phyloP scores from a whole-genome alignment of 1,284 basidiomycete genomes.

The Athelia sp. region DNA sequence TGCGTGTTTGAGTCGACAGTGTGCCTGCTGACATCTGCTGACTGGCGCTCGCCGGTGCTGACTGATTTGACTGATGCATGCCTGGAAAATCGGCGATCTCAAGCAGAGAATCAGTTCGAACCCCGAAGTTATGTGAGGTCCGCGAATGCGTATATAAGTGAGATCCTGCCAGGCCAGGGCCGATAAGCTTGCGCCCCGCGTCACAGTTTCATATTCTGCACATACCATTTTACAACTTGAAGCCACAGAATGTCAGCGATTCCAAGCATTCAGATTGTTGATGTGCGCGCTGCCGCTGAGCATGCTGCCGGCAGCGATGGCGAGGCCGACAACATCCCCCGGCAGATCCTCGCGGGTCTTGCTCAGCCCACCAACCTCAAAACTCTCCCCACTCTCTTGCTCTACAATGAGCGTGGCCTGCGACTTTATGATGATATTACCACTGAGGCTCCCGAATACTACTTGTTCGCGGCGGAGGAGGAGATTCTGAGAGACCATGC shows the following conservation, averaged over 20 bases:
- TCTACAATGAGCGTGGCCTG: constrained; percentile 86
- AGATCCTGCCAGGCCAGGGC: too few species aligned
- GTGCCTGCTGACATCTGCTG: too few species aligned
- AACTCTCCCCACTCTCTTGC: constrained; percentile 77
- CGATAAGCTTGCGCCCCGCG: too few species aligned
- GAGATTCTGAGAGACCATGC: constrained; percentile 59
- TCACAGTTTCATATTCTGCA: too few species aligned
- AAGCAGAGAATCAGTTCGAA: too few species aligned
- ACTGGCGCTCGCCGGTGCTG: too few species aligned
- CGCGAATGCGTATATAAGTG: too few species aligned
- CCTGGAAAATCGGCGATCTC: too few species aligned
- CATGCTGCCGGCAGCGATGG: constrained; percentile 23
- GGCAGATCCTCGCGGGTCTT: constrained; percentile 53
- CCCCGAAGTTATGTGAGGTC: too few species aligned
- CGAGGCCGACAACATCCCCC: constrained; percentile 29
- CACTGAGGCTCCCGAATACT: constrained; percentile 80
- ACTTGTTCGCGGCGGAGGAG: constrained; percentile 79
- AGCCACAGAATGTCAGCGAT: constrained; percentile 22
- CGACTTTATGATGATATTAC: constrained; percentile 84
- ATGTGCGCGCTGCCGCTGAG: constrained; percentile 36
- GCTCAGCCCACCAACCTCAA: constrained; percentile 48
- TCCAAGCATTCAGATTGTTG: constrained; percentile 43
- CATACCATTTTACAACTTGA: background rate
- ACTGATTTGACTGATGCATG: too few species aligned
- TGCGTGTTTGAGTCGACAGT: too few species aligned